These are phyloP conservation scores for Suillus brevipes DNA, from an alignment of 768 basidiomycete species.

Conservation along the genomic window DNA sequence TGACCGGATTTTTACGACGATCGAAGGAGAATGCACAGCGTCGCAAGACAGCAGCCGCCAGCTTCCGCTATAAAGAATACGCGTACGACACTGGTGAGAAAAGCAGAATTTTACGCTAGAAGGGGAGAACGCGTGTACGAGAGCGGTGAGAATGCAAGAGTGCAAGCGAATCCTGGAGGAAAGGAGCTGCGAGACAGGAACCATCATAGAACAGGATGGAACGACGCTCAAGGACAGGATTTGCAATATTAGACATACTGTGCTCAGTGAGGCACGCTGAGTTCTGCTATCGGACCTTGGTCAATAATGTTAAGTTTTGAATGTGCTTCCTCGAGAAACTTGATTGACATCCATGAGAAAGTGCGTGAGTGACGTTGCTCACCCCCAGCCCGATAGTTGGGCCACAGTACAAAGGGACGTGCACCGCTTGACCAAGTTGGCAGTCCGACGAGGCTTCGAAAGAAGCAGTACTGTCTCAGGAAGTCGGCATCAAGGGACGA, in stretches of 20 bases:
- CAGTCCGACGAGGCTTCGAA: background rate
- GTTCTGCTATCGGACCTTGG: background rate
- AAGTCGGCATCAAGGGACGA: background rate
- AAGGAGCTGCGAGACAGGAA: background rate
- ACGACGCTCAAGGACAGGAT: background rate
- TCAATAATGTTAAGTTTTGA: background rate
- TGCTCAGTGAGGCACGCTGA: too few relatives aligned
- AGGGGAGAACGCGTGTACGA: background rate
- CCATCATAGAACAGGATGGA: background rate
- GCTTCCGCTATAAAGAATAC: background rate
- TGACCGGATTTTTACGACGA: background rate
- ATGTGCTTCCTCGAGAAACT: background rate
- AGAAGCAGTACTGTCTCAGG: background rate
- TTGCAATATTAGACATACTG: background rate
- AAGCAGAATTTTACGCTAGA: background rate
- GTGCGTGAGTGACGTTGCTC: background rate
- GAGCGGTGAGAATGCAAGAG: background rate
- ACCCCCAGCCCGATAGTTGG: background rate
- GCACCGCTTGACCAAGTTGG: background rate
- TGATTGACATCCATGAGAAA: slow-evolving; percentile 6
- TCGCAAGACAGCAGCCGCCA: background rate
- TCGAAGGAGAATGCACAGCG: background rate
- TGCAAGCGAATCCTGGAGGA: background rate
- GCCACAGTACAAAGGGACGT: background rate
- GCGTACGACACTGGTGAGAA: slow-evolving; percentile 2